phyloP scores from a whole-genome alignment of 2,329 filamentous ascomycete genomes.

The Dactylonectria macrodidyma region DNA sequence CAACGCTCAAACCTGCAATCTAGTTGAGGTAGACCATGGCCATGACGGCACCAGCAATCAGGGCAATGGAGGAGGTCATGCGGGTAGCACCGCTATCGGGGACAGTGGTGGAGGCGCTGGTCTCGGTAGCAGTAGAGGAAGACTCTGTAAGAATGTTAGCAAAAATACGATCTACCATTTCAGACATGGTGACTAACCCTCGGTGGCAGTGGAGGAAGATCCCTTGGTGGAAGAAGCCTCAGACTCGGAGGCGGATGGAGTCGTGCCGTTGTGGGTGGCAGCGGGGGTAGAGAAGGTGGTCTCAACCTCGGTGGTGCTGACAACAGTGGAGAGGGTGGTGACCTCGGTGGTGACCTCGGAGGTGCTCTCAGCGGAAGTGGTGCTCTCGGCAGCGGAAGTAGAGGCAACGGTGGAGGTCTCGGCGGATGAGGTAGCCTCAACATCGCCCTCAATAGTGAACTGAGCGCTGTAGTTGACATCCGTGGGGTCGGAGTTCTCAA shows the following conservation, averaged over 20 bases:
- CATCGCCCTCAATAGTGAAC: constrained; percentile 50
- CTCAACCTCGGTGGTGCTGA: constrained; percentile 28
- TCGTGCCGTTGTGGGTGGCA: constrained; percentile 36
- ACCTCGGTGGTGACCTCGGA: constrained; percentile 26
- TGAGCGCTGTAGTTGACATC: constrained; percentile 52
- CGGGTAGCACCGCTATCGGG: constrained; percentile 50
- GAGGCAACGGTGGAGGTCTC: constrained; percentile 29
- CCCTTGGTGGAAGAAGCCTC: constrained; percentile 27
- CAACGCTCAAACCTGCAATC: constrained; percentile 40
- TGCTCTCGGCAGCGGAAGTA: constrained; percentile 30
- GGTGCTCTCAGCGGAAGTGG: constrained; percentile 29
- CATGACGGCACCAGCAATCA: constrained; percentile 53
- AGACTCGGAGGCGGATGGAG: constrained; percentile 29
- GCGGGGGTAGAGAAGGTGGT: constrained; percentile 37
- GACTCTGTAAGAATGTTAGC: constrained; percentile 22
- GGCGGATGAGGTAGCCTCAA: constrained; percentile 25
- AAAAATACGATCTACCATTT: fast-evolving
- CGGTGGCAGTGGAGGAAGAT: constrained; percentile 16
- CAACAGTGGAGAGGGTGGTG: constrained; percentile 34
- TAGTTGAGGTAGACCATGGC: constrained; percentile 54
- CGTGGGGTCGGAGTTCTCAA: constrained; percentile 40
- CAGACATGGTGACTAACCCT: constrained; percentile 17
- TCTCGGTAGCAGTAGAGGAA: constrained; percentile 23
- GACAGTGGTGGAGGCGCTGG: constrained; percentile 42
- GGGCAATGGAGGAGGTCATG: constrained; percentile 51